Base-by-base conservation (phyloP, 495 filamentous ascomycete species). In the Penicillium goetzii region DNA sequence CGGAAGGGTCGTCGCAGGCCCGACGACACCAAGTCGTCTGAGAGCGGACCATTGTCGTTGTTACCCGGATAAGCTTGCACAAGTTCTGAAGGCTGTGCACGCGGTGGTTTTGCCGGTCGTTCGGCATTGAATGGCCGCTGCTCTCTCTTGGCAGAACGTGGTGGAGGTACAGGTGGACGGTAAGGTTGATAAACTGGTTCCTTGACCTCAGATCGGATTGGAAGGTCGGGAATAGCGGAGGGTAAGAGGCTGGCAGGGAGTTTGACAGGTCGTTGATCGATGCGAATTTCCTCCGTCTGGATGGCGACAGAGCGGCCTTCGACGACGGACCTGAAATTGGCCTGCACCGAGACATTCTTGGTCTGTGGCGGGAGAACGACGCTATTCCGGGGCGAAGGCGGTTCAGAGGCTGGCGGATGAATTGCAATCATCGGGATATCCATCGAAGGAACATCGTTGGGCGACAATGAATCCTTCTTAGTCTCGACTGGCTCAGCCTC, bases 251-350 rank as follows among this genome's bases (percentile, higher is more conserved):
- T 89, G 2, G 89, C 84, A 23, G 92, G 90, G 19, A 97, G 76
- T 68, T 85, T 90, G 45, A 88, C 82, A 30, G 89, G 80, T 57
- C 92, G 84, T 76, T 84, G 85, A 72, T 93, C 93, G 19, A 93
- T 81, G 49, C 88, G 80, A 63, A 97, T 96, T 63, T 90, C 88
- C 59, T 97, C 92, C 11, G 95, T 99, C 80, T 99, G 96, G 47
- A 96, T 85, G 4, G 79, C 80, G 30, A 81, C 75, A 23, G 87
- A 88, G 21, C 75, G 73, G 15, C 71, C 70, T 26, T 78, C 71
- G 4, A 72, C 63, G n/a, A 72, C 57, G 17, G 75, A 58, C 8
- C 78, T 65, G 56, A 81, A 75, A 40, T 71, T 72, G 36, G 81
- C 80, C 66, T 89, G 88, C 56, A 83, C 84, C 34, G 80, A 80